Percentiles rank a stretch among this genome's conserved stretches.
Evolutionary conservation across 768 basidiomycete genomes (phyloP).

Genomic region (Cantharellus cinnabarinus): DNA sequence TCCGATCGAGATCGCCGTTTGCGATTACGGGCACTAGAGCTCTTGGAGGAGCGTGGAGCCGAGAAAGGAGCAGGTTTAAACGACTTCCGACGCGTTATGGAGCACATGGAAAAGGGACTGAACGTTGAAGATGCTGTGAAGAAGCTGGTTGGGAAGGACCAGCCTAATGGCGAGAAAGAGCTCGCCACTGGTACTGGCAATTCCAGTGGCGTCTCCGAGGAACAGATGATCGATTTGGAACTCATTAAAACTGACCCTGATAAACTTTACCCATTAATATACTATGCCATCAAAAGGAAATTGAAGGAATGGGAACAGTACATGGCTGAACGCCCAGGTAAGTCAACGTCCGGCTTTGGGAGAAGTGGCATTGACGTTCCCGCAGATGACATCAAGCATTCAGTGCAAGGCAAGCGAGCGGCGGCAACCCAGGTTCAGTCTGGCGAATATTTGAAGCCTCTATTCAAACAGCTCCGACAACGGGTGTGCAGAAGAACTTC

Average conservation of each 20-base stretch:
- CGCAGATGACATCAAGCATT: conserved; percentile 64
- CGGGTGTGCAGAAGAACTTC: conserved; percentile 34
- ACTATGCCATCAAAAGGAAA: conserved; percentile 80
- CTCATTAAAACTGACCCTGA: conserved; percentile 82
- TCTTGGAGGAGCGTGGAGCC: conserved; percentile 78
- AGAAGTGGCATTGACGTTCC: background rate
- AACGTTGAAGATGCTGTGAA: conserved; percentile 67
- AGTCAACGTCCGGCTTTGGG: conserved; percentile 9
- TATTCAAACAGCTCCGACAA: conserved; percentile 78
- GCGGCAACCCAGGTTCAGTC: conserved; percentile 92
- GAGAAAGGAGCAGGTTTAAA: conserved; percentile 67
- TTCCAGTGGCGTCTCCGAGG: conserved; percentile 30
- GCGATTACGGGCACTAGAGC: conserved; percentile 77
- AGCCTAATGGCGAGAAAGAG: conserved; percentile 8
- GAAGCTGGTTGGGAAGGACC: conserved; percentile 21
- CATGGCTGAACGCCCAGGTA: conserved; percentile 85
- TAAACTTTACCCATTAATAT: conserved; percentile 91
- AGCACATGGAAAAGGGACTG: conserved; percentile 35
- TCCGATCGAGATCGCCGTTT: conserved; percentile 83
- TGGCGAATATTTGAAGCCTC: conserved; percentile 87
- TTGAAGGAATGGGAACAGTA: conserved; percentile 94
- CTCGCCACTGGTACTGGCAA: conserved; percentile 11
- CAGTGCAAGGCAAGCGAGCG: conserved; percentile 81
- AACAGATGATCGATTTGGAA: conserved; percentile 47
- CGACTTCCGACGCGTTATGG: conserved; percentile 49